phyloP scores from a whole-genome alignment of 2,329 filamentous ascomycete species.

The Setomelanomma holmii region DNA sequence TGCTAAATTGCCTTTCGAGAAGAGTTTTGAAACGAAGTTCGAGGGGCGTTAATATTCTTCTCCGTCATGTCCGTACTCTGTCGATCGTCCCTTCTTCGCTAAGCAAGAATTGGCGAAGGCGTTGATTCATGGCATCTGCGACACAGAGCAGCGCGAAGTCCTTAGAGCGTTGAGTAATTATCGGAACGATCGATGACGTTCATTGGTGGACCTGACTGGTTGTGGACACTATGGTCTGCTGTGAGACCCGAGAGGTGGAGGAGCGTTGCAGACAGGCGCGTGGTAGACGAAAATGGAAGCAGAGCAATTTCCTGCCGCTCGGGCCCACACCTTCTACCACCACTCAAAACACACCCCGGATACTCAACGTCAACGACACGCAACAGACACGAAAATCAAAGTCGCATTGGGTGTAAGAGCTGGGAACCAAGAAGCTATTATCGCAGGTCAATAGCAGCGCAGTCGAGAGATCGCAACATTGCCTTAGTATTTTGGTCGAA shows the following conservation, averaged over 20 bases:
- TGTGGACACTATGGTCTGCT: background rate
- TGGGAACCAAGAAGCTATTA: background rate
- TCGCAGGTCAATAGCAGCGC: background rate
- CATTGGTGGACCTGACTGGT: constrained; percentile 5
- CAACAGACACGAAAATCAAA: constrained; percentile 1
- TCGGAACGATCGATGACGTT: background rate
- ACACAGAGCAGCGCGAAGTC: constrained; percentile 3
- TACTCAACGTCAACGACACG: background rate
- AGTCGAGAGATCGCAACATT: no score
- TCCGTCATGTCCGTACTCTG: background rate
- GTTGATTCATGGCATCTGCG: constrained; percentile 2
- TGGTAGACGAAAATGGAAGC: constrained; percentile 13
- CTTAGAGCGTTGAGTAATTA: constrained; percentile 1
- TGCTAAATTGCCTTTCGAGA: background rate
- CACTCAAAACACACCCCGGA: constrained; percentile 6
- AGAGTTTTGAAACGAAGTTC: no score
- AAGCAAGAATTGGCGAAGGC: background rate
- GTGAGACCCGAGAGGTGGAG: constrained; percentile 11
- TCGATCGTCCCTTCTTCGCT: background rate
- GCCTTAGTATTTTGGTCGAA: no score
- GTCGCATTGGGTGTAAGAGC: background rate
- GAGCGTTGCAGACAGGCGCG: constrained; percentile 12
- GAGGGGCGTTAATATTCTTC: no score
- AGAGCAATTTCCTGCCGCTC: constrained; percentile 16
- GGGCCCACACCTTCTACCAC: constrained; percentile 1